These are phyloP conservation scores for Raffaelea albimanens DNA, from an alignment of 2,329 filamentous ascomycete genomes.

Conservation along the genomic window DNA sequence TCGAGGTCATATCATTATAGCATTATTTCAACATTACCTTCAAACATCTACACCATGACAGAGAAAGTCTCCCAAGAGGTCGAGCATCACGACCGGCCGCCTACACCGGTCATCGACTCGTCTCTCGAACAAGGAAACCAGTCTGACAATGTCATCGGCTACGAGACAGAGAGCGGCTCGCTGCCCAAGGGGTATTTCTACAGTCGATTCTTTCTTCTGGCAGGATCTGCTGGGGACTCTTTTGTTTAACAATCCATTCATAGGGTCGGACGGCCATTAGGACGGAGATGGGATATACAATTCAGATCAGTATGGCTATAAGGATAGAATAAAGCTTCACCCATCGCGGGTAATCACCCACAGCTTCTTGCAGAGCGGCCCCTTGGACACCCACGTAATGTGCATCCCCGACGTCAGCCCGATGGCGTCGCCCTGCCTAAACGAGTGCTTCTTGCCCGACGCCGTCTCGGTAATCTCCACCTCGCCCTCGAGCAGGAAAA, in stretches of 20 bases:
- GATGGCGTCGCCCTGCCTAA: neutral
- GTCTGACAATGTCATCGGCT: neutral
- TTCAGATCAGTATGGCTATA: too few relatives aligned
- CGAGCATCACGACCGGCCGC: neutral
- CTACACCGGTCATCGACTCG: neutral
- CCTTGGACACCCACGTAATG: neutral
- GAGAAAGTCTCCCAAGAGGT: neutral
- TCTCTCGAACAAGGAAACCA: neutral
- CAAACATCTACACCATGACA: neutral
- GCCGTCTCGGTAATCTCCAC: neutral
- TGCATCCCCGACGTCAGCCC: neutral
- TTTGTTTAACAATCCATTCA: too few relatives aligned
- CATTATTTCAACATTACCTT: neutral
- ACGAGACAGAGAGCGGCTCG: neutral
- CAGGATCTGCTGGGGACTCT: too few relatives aligned
- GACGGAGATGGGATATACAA: too few relatives aligned
- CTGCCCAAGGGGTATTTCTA: neutral
- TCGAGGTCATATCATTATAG: neutral
- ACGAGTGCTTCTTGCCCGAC: neutral
- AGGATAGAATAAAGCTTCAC: too few relatives aligned
- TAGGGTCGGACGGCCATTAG: too few relatives aligned
- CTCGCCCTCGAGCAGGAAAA: neutral
- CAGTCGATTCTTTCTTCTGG: neutral
- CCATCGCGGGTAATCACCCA: neutral
- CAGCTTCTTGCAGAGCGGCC: neutral